A percentile compares a stretch with the other conserved stretches of the same genome.
Evolutionary conservation across 129 eudicot genomes (phyloP).

Genomic region (Centaurea solstitialis): DNA sequence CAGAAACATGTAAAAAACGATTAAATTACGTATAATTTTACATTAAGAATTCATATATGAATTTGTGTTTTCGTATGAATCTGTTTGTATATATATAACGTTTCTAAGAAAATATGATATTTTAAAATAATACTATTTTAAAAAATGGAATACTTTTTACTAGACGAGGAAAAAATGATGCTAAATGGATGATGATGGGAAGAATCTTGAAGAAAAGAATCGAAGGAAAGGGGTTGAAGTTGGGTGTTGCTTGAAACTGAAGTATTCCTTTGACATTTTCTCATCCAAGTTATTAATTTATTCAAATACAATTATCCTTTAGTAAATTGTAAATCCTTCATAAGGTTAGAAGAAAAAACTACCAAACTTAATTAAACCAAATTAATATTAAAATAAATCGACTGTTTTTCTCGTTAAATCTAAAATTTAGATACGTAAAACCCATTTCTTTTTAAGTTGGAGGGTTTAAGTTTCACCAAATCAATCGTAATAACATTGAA

Average conservation of each 20-base stretch:
- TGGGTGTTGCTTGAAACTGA: conserved; percentile 42
- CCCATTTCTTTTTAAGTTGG: not conserved
- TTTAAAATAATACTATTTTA: conserved; percentile 1
- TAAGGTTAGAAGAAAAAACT: too few species aligned
- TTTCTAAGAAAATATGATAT: conserved; percentile 9
- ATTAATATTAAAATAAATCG: too few species aligned
- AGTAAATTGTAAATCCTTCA: not conserved
- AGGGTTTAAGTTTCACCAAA: not conserved
- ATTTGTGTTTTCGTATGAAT: too few species aligned
- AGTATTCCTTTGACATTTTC: conserved; percentile 30
- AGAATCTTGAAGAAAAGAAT: conserved; percentile 32
- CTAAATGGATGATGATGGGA: conserved; percentile 18
- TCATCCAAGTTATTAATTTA: conserved; percentile 18
- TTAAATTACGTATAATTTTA: too few species aligned
- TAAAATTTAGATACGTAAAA: not conserved
- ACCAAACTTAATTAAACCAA: too few species aligned
- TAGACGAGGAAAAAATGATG: conserved; percentile 5
- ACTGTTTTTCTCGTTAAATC: not conserved
- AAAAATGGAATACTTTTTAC: conserved; percentile 23
- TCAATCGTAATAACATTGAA: not conserved
- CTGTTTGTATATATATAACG: not conserved
- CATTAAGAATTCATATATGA: too few species aligned
- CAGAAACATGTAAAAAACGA: too few species aligned
- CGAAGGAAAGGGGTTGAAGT: conserved; percentile 25
- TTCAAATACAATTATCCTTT: not conserved